These are phyloP conservation scores for Talaromyces wortmannii DNA, from an alignment of 495 filamentous ascomycete species.

Conservation along the genomic window DNA sequence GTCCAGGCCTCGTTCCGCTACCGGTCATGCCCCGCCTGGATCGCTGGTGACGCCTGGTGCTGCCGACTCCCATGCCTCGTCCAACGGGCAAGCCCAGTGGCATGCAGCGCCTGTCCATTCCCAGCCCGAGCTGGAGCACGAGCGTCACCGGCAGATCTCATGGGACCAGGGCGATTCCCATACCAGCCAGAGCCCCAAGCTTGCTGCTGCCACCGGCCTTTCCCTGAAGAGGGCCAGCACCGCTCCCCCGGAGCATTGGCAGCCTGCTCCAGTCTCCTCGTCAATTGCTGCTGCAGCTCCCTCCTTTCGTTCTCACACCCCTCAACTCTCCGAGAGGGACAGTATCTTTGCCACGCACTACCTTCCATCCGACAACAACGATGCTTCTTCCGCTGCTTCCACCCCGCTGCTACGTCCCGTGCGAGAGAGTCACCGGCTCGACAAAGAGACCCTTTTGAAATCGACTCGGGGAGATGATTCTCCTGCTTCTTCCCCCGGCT, in stretches of 20 bases:
- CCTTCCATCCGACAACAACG: constrained; percentile 38
- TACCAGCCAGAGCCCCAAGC: not conserved
- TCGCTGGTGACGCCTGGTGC: constrained; percentile 41
- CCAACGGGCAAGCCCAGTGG: constrained; percentile 10
- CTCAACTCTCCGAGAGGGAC: constrained; percentile 55
- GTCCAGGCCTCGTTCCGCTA: constrained; percentile 45
- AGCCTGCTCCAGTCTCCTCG: constrained; percentile 14
- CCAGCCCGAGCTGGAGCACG: constrained; percentile 27
- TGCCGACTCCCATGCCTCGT: constrained; percentile 35
- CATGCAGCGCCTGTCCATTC: constrained; percentile 33
- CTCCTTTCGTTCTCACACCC: constrained; percentile 20
- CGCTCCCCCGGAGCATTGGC: constrained; percentile 17
- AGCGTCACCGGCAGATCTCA: constrained; percentile 22
- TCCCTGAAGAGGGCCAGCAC: constrained; percentile 32
- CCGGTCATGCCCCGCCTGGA: constrained; percentile 39
- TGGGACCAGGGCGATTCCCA: not conserved
- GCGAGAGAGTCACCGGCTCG: constrained; percentile 20
- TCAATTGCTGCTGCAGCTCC: not conserved
- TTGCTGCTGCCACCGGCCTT: constrained; percentile 11
- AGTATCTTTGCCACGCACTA: constrained; percentile 61
- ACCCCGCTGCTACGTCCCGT: constrained; percentile 43
- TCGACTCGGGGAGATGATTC: constrained; percentile 21
- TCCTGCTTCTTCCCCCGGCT: constrained; percentile 19
- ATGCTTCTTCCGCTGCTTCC: constrained; percentile 15
- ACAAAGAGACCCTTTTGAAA: not conserved